Base-by-base conservation (phyloP, 2,329 filamentous ascomycete genomes). In the Shiraia sp. region DNA sequence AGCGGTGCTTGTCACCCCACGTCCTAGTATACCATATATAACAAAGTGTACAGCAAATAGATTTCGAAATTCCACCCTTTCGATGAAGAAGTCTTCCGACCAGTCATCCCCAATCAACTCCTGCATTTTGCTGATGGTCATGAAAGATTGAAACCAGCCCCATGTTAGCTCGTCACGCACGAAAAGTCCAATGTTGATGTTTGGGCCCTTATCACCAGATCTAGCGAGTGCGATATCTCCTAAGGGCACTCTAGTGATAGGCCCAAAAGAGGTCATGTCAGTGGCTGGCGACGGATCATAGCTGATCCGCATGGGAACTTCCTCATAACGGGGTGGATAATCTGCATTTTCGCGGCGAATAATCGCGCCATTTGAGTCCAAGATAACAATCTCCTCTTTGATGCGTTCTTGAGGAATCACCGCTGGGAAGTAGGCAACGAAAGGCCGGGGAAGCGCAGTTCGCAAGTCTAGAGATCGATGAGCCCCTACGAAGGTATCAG, bases 1-100 rank as follows among this genome's bases (percentile, higher is more conserved):
- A n/a, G n/a, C n/a, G n/a, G n/a, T n/a, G n/a, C n/a, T n/a, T n/a
- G n/a, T 69, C 42, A 70, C 72, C 0, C 72, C 72, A 1, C 71
- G 61, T 24, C 73, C 70, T 6, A 76, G 53, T 40, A 75, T 71
- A 45, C 75, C 73, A 31, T 72, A 63, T 14, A 77, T 50, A 10
- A 74, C 51, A 45, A 72, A 71, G 41, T 72, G 69, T n/a, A 72
- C 67, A 3, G 67, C 68, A 36, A 50, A 53, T 27, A 70, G 57
- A 36, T 37, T 34, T n/a, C 32, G 26, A 15, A 48, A 39, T 36
- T 53, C 45, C 15, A 42, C 42, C 10, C 49, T 47, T 36, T 54
- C 51, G 12, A 51, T 39, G 10, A 33, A 29, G 29, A 47, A 50
- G 10, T 35, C 36, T 10, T 39, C 19, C 14, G 45, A 46, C 31